Percentiles rank a stretch among this genome's conserved stretches.
These are phyloP conservation scores for Striga hermonthica DNA, from an alignment of 305 asterid species.

Conservation along the genomic window DNA sequence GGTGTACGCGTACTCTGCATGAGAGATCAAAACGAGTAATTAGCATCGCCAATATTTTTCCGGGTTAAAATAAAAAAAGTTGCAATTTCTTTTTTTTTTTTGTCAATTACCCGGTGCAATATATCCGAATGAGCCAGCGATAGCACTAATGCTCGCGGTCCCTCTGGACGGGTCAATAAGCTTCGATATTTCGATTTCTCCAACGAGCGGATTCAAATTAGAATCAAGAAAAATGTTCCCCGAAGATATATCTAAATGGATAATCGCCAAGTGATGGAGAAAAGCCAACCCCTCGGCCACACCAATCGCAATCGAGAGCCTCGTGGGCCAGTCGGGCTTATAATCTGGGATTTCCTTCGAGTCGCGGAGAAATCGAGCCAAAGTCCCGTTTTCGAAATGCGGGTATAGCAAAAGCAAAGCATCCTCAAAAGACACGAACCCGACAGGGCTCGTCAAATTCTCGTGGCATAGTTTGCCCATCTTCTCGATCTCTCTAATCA, in stretches of 20 bases:
- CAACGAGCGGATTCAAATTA: slow-evolving; percentile 66
- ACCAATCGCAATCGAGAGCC: slow-evolving; percentile 83
- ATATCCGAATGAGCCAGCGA: slow-evolving; percentile 96
- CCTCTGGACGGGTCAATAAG: slow-evolving; percentile 94
- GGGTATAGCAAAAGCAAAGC: slow-evolving; percentile 65
- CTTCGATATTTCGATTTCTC: slow-evolving; percentile 94
- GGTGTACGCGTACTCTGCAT: slow-evolving; percentile 42
- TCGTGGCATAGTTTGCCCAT: slow-evolving; percentile 78
- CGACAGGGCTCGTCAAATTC: slow-evolving; percentile 75
- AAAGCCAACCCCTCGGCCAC: slow-evolving; percentile 96
- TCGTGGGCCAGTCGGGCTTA: slow-evolving; percentile 51
- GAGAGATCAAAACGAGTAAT: not conserved
- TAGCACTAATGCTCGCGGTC: slow-evolving; percentile 95
- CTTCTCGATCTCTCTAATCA: slow-evolving; percentile 89
- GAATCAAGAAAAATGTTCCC: slow-evolving; percentile 79
- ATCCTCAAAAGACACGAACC: slow-evolving; percentile 80
- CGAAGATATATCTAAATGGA: slow-evolving; percentile 91
- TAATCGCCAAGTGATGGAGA: slow-evolving; percentile 77
- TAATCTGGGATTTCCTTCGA: slow-evolving; percentile 41
- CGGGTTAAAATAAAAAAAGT: not conserved
- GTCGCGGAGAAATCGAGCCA: slow-evolving; percentile 71
- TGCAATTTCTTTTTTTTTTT: not conserved
- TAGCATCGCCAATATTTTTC: not conserved
- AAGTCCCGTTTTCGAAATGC: slow-evolving; percentile 57
- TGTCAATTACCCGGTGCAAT: slow-evolving; percentile 81